These are phyloP conservation scores for Diplotaxis tenuifolia DNA, from an alignment of 345 rosid species.

Conservation along the genomic window DNA sequence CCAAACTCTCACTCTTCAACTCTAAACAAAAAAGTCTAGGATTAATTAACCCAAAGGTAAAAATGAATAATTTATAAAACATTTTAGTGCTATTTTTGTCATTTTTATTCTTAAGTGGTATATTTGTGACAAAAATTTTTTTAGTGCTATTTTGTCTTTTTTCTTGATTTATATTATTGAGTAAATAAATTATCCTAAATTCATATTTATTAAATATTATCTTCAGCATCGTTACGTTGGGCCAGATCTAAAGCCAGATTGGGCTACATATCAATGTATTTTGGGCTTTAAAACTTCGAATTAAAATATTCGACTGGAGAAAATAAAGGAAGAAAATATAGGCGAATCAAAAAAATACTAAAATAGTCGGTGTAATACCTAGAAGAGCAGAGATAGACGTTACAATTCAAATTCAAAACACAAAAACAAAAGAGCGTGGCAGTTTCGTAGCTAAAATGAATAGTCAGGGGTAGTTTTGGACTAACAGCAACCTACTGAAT, in stretches of 20 bases:
- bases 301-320: neutral
- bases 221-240: neutral
- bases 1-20: too few species aligned
- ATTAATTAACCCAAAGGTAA: too few species aligned
- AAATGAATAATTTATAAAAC: too few species aligned
- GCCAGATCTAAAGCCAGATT: neutral
- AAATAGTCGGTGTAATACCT: constrained; percentile 19
- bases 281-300: constrained; percentile 17
- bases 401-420: constrained; percentile 37
- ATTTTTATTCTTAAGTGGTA: too few species aligned
- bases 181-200: too few species aligned
- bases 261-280: neutral
- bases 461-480: neutral
- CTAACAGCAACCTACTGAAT: constrained; percentile 1
- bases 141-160: too few species aligned
- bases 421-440: neutral
- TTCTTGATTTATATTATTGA: too few species aligned
- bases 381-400: constrained; percentile 22
- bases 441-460: neutral
- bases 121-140: too few species aligned
- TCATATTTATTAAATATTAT: neutral
- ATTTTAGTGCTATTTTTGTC: too few species aligned
- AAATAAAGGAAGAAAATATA: constrained; percentile 3
- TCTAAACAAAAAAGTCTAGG: too few species aligned
- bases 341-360: constrained; percentile 17